Evolutionary conservation across 73 alveolate species (phyloP).

Genomic region (Breviolum minutum): DNA sequence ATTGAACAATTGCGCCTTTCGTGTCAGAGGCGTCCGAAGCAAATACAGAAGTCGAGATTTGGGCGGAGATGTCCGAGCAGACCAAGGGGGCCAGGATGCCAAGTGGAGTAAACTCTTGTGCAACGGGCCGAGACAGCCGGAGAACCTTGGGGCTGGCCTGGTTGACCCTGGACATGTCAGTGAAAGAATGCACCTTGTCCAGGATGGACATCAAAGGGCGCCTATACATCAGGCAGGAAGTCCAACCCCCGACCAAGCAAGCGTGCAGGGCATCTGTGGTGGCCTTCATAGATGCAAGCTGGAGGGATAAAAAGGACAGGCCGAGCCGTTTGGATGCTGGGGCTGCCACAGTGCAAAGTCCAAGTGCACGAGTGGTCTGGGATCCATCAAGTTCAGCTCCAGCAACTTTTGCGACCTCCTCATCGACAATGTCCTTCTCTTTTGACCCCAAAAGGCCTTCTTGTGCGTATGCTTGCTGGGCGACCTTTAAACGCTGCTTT

Average conservation of each 20-base stretch:
- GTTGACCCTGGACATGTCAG: neutral
- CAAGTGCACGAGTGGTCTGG: neutral
- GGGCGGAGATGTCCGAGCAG: neutral
- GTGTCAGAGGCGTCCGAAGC: constrained; percentile 7
- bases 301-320: neutral
- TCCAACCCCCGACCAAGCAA: neutral
- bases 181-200: neutral
- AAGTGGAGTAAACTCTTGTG: neutral
- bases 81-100: neutral
- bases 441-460: neutral
- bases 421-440: neutral
- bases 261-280: neutral
- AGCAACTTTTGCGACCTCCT: neutral
- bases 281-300: neutral
- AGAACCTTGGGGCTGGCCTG: neutral
- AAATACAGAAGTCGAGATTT: neutral
- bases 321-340: neutral
- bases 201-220: neutral
- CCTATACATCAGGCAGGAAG: neutral
- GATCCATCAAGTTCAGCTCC: neutral
- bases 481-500: neutral
- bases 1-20: neutral
- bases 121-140: neutral
- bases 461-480: neutral
- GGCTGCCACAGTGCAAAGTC: neutral